Evolutionary conservation across 2,329 filamentous ascomycete genomes (phyloP).

Genomic region (Cladophialophora immunda): DNA sequence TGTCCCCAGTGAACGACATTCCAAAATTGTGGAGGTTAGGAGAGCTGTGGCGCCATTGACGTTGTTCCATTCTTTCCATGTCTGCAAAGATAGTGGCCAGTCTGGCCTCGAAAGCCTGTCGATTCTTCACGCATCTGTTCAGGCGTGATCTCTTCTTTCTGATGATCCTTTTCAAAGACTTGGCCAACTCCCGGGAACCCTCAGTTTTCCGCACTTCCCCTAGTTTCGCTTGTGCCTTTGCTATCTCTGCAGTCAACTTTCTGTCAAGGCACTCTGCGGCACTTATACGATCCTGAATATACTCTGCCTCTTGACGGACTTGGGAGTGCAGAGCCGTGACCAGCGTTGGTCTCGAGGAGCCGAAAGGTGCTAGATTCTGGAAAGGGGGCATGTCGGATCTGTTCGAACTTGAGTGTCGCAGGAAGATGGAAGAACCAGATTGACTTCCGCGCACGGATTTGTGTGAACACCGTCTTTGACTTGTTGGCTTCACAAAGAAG

Average conservation of each 20-base stretch:
- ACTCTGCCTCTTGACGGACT: constrained; percentile 34
- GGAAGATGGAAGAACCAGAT: neutral
- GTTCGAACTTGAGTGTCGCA: neutral
- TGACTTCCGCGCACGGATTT: neutral
- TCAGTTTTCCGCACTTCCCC: neutral
- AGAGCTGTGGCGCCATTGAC: constrained; percentile 23
- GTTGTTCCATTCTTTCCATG: constrained; percentile 25
- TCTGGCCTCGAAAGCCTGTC: constrained; percentile 4
- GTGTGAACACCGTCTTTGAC: neutral
- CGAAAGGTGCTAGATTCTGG: constrained; percentile 4
- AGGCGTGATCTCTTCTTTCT: constrained; percentile 24
- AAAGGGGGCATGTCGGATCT: constrained; percentile 1
- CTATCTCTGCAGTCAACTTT: constrained; percentile 12
- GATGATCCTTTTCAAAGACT: constrained; percentile 17
- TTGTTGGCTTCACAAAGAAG: constrained; percentile 15
- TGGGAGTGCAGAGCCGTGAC: constrained; percentile 28
- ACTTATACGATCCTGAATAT: constrained; percentile 25
- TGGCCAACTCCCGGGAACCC: neutral
- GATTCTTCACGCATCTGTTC: constrained; percentile 20
- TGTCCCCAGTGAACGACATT: neutral
- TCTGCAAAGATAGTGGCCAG: constrained; percentile 14
- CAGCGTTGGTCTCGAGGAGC: constrained; percentile 12
- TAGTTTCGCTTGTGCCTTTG: constrained; percentile 18
- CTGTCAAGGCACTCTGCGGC: constrained; percentile 24
- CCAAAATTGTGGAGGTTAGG: neutral